These are phyloP conservation scores for Backusella psychrophila DNA, from an alignment of 192 early-diverging fungal species.

Conservation along the genomic window DNA sequence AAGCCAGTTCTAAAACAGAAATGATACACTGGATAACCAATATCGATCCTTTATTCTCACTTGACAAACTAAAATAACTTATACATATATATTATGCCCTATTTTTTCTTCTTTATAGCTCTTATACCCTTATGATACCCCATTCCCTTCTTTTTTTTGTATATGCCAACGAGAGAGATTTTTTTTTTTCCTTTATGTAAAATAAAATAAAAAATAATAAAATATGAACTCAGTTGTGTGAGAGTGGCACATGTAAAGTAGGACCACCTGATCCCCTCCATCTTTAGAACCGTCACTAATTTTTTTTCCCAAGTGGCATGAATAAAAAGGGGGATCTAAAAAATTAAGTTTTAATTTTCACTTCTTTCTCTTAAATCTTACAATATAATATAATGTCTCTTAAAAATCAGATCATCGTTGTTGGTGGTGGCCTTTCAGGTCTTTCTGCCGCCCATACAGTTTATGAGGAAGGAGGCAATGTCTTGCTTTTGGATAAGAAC, in stretches of 20 bases:
- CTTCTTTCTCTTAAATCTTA: background rate
- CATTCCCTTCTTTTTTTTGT: constrained; percentile 5
- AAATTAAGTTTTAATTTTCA: background rate
- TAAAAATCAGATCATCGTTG: constrained; percentile 67
- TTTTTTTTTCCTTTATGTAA: constrained; percentile 9
- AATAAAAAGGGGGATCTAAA: constrained; percentile 12
- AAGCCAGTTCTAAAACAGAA: constrained; percentile 57
- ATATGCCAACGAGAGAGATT: constrained; percentile 6
- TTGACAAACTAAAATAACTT: constrained; percentile 9
- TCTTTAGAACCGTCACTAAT: constrained; percentile 5
- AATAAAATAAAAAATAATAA: background rate
- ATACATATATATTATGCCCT: background rate
- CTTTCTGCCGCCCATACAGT: constrained; percentile 86
- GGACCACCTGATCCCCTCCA: constrained; percentile 1
- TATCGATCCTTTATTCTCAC: constrained; percentile 25
- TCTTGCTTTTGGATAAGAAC: constrained; percentile 86
- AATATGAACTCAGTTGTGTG: constrained; percentile 4
- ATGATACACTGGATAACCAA: constrained; percentile 68
- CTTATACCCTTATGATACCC: background rate
- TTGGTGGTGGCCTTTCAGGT: constrained; percentile 90
- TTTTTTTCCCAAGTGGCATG: constrained; percentile 10
- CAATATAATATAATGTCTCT: constrained; percentile 38
- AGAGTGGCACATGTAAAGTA: constrained; percentile 14
- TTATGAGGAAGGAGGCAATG: constrained; percentile 80
- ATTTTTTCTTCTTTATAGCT: background rate